Percentiles rank a stretch among this genome's conserved stretches.
Evolutionary conservation across 169 alveolate species (phyloP).

Genomic region (Eimeria acervulina): DNA sequence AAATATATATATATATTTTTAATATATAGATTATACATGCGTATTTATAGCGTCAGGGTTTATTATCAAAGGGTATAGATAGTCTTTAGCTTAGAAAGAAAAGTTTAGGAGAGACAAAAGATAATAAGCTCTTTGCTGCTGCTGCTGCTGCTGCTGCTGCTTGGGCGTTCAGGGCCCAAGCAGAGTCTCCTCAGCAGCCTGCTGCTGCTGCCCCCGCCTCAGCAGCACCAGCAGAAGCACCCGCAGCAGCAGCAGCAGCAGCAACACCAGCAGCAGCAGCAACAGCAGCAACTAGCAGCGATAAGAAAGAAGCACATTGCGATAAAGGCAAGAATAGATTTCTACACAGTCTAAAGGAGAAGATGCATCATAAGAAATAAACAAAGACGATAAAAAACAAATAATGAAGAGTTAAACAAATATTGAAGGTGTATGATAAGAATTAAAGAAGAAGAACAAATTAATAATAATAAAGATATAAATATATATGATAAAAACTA

Average conservation of each 20-base stretch:
- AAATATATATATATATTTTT: not conserved
- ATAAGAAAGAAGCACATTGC: not conserved
- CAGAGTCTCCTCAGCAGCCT: too few species aligned
- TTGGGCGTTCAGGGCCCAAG: too few species aligned
- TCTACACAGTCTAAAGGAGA: not conserved
- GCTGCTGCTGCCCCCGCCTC: too few species aligned
- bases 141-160: slow-evolving; percentile 8
- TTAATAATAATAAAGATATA: too few species aligned
- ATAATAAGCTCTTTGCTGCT: not conserved
- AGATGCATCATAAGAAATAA: not conserved
- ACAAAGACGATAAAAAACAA: too few species aligned
- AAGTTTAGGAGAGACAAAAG: not conserved
- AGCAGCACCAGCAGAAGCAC: too few species aligned
- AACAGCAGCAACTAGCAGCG: not conserved
- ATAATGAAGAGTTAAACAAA: too few species aligned
- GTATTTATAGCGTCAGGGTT: too few species aligned
- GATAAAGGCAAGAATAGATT: not conserved
- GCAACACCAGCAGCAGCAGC: not conserved
- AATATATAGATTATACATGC: not conserved
- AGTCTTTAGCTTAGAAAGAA: not conserved
- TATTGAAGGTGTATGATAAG: too few species aligned
- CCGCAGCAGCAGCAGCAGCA: not conserved
- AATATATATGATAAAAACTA: too few species aligned
- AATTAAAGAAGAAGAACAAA: too few species aligned
- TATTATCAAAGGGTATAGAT: too few species aligned